Evolutionary conservation across 345 rosid genomes (phyloP).

Genomic region (Hibiscus tridactylites): DNA sequence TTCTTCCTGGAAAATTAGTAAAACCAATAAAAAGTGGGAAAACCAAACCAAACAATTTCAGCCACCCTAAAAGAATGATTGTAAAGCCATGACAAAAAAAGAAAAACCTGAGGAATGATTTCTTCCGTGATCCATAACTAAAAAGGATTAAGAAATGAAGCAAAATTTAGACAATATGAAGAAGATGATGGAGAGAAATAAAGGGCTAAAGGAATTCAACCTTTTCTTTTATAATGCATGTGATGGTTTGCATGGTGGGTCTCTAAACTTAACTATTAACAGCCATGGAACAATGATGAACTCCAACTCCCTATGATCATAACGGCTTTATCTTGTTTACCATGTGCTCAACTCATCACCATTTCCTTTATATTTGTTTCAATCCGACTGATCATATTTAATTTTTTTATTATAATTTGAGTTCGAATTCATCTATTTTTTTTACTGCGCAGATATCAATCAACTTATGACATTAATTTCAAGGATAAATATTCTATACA

Average conservation of each 20-base stretch:
- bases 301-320: neutral
- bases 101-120: conserved; percentile 3
- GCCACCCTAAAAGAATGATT: neutral
- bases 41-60: neutral
- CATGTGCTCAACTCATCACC: neutral
- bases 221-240: neutral
- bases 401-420: neutral
- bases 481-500: too few species aligned
- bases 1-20: neutral
- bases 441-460: too few species aligned
- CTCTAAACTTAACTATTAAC: neutral
- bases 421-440: too few species aligned
- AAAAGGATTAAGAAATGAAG: neutral
- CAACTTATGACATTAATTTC: too few species aligned
- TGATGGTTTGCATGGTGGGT: neutral
- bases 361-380: neutral
- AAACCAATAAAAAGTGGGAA: too few species aligned
- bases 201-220: neutral
- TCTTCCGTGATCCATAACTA: neutral
- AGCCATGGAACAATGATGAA: neutral
- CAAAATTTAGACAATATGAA: neutral
- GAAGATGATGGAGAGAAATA: neutral
- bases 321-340: neutral
- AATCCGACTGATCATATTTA: neutral
- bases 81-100: neutral